Evolutionary conservation across 1,284 basidiomycete species (phyloP).

Genomic region (Anthracocystis panici-leucophaei): DNA sequence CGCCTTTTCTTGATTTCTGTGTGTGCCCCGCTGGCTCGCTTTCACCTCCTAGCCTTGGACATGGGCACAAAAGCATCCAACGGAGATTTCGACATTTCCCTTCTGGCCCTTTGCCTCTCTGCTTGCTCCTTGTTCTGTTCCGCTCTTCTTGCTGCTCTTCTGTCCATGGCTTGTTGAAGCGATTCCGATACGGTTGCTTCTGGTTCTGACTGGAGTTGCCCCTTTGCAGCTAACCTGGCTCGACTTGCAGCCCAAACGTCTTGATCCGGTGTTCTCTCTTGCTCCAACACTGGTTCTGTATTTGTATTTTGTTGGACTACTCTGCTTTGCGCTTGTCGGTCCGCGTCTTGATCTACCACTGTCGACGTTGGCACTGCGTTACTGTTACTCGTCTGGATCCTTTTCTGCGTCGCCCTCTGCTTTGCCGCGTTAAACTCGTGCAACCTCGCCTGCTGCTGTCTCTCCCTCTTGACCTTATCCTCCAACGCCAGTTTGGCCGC

Average conservation of each 20-base stretch:
- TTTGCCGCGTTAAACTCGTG: constrained; percentile 25
- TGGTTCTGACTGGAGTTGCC: constrained; percentile 12
- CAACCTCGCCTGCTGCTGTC: constrained; percentile 17
- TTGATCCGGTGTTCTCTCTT: constrained; percentile 26
- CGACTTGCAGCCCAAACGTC: constrained; percentile 49
- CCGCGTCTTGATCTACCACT: constrained; percentile 13
- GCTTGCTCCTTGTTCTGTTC: constrained; percentile 15
- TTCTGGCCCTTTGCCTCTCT: constrained; percentile 29
- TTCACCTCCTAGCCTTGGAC: constrained; percentile 26
- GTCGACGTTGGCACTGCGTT: constrained; percentile 21
- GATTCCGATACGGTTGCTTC: background rate
- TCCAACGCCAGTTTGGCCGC: constrained; percentile 28
- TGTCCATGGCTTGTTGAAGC: constrained; percentile 33
- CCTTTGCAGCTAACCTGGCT: constrained; percentile 38
- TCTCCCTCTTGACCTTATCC: constrained; percentile 16
- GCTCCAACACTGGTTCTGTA: constrained; percentile 5
- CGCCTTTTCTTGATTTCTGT: background rate
- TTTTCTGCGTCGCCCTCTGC: constrained; percentile 20
- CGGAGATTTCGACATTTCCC: constrained; percentile 47
- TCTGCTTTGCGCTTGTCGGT: constrained; percentile 9
- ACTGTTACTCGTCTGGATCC: background rate
- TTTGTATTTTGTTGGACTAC: background rate
- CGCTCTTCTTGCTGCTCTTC: constrained; percentile 31
- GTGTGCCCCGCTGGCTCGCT: background rate
- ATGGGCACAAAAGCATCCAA: constrained; percentile 52